Percentiles rank a stretch among this genome's conserved stretches.
Evolutionary conservation across 1,284 basidiomycete species (phyloP).

Genomic region (Pseudozyma sp.): DNA sequence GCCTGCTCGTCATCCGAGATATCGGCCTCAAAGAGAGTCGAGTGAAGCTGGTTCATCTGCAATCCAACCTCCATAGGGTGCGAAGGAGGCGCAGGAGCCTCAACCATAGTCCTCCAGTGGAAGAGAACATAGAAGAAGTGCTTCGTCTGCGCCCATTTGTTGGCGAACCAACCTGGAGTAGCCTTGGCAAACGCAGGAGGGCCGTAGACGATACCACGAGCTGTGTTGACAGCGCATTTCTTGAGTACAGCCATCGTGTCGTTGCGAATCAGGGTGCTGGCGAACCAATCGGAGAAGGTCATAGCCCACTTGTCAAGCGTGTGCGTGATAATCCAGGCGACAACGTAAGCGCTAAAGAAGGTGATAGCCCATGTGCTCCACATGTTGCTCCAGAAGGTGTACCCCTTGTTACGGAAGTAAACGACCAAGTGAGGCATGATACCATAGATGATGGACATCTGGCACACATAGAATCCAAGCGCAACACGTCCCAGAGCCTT

Average conservation of each 20-base stretch:
- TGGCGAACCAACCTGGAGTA: slow-evolving; percentile 26
- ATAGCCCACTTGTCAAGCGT: slow-evolving; percentile 44
- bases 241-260: slow-evolving; percentile 24
- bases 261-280: slow-evolving; percentile 30
- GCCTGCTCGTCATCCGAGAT: slow-evolving; percentile 68
- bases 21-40: slow-evolving; percentile 69
- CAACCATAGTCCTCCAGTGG: slow-evolving; percentile 64
- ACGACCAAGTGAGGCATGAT: slow-evolving; percentile 70
- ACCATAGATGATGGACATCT: slow-evolving; percentile 70
- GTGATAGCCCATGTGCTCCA: slow-evolving; percentile 69
- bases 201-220: slow-evolving; percentile 17
- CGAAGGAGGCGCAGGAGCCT: slow-evolving; percentile 67
- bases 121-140: slow-evolving; percentile 61
- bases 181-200: slow-evolving; percentile 36
- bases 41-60: slow-evolving; percentile 70
- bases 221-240: slow-evolving; percentile 25
- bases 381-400: slow-evolving; percentile 69
- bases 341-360: slow-evolving; percentile 68
- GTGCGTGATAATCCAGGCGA: slow-evolving; percentile 63
- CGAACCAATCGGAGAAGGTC: slow-evolving; percentile 33
- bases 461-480: slow-evolving; percentile 71
- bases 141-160: slow-evolving; percentile 39
- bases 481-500: slow-evolving; percentile 70
- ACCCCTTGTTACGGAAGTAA: slow-evolving; percentile 63
- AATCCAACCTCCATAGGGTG: slow-evolving; percentile 70